phyloP scores from a whole-genome alignment of 2,329 filamentous ascomycete genomes.

The Endoconidiophora laricicola region DNA sequence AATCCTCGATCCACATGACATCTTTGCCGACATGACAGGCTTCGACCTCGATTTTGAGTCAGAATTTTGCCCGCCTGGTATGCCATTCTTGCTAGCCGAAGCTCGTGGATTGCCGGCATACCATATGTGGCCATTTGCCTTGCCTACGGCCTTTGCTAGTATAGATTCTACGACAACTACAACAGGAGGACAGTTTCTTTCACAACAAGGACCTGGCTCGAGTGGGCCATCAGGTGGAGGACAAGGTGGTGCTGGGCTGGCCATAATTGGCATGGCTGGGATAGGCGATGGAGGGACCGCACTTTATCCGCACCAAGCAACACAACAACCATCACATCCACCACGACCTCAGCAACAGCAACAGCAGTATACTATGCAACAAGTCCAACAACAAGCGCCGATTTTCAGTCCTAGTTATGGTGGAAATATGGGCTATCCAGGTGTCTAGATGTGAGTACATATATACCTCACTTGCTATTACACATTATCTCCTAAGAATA shows the following conservation, averaged over 20 bases:
- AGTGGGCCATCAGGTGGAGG: background rate
- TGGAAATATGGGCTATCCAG: background rate
- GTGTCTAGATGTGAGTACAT: background rate
- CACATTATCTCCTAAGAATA: too few species aligned
- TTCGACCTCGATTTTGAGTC: conserved; percentile 10
- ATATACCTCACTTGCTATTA: too few species aligned
- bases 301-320: background rate
- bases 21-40: background rate
- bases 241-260: too few species aligned
- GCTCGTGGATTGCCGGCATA: conserved; percentile 14
- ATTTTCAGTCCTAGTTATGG: conserved; percentile 1
- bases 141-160: background rate
- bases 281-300: background rate
- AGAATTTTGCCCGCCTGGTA: conserved; percentile 13
- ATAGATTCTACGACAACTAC: background rate
- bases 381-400: background rate
- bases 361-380: background rate
- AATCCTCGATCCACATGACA: too few species aligned
- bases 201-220: too few species aligned
- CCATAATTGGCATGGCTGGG: background rate
- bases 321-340: background rate
- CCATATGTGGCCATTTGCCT: conserved; percentile 7
- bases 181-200: background rate
- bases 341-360: background rate
- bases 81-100: conserved; percentile 13